These are phyloP conservation scores for Tuber melanosporum DNA, from an alignment of 495 filamentous ascomycete genomes.

Conservation along the genomic window DNA sequence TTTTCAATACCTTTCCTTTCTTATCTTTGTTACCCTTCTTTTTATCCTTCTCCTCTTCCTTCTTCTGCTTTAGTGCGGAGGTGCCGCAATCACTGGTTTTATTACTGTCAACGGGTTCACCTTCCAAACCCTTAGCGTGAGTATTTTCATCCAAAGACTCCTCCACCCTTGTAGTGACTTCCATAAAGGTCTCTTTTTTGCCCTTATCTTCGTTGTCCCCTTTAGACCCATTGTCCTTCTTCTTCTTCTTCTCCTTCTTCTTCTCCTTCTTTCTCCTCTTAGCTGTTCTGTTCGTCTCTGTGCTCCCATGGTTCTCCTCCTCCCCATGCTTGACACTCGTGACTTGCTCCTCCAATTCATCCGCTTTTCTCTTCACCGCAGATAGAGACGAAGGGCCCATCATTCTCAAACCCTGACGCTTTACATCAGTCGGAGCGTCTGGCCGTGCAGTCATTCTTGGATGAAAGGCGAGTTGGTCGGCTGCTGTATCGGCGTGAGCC, in stretches of 20 bases:
- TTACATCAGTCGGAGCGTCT: neutral
- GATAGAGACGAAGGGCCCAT: neutral
- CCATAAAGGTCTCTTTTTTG: neutral
- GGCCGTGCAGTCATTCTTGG: neutral
- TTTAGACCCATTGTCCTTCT: conserved; percentile 13
- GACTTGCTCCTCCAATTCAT: neutral
- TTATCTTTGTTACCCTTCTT: neutral
- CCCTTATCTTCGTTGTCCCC: neutral
- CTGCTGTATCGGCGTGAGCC: neutral
- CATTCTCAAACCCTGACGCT: neutral
- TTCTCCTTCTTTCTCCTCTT: conserved; percentile 16
- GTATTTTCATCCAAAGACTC: neutral
- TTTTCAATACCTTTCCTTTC: conserved; percentile 7
- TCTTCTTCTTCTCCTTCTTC: conserved; percentile 17
- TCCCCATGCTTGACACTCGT: neutral
- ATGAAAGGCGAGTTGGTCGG: neutral
- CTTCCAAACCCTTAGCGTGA: neutral
- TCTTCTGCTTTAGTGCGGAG: conserved; percentile 9
- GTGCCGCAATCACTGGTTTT: neutral
- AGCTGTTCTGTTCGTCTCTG: conserved; percentile 2
- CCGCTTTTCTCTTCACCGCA: neutral
- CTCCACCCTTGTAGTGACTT: neutral
- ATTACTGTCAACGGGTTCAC: neutral
- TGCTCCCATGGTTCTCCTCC: conserved; percentile 8
- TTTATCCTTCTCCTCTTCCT: conserved; percentile 6